Conservation (phyloP, 2,329 filamentous ascomycete species). For the Exophiala viscosa region DNA sequence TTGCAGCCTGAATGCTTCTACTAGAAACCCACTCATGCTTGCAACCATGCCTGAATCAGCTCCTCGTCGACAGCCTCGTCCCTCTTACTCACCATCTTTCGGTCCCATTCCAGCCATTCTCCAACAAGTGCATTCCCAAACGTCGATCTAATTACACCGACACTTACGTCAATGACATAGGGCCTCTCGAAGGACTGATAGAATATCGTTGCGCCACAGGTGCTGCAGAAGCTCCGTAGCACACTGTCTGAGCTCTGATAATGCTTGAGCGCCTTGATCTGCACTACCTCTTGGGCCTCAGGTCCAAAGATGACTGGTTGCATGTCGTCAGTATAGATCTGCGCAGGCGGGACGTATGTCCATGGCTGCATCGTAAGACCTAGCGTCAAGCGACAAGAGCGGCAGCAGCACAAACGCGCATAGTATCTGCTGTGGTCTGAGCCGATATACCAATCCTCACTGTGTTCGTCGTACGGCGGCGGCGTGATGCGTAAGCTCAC, state of each 20-base stretch:
- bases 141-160: conserved; percentile 52
- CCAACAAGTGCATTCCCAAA: conserved; percentile 53
- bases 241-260: conserved; percentile 55
- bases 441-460: conserved; percentile 46
- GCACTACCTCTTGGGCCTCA: conserved; percentile 32
- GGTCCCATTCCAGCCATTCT: conserved; percentile 61
- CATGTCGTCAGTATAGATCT: conserved; percentile 48
- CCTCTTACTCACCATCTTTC: conserved; percentile 54
- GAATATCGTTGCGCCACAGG: conserved; percentile 63
- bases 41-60: conserved; percentile 30
- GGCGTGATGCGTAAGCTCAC: conserved; percentile 57
- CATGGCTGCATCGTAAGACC: conserved; percentile 64
- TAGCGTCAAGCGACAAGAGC: conserved; percentile 57
- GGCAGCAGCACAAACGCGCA: conserved; percentile 60
- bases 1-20: not conserved
- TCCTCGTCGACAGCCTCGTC: conserved; percentile 47
- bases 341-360: conserved; percentile 61
- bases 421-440: conserved; percentile 55
- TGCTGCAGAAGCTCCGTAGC: conserved; percentile 58
- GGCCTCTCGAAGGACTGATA: conserved; percentile 55
- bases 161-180: conserved; percentile 60
- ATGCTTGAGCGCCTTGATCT: conserved; percentile 36
- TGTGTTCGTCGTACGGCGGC: conserved; percentile 46
- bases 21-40: conserved; percentile 1
- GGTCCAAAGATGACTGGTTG: conserved; percentile 35